Conservation (phyloP, 768 basidiomycete genomes). For the Cantharellus anzutake region DNA sequence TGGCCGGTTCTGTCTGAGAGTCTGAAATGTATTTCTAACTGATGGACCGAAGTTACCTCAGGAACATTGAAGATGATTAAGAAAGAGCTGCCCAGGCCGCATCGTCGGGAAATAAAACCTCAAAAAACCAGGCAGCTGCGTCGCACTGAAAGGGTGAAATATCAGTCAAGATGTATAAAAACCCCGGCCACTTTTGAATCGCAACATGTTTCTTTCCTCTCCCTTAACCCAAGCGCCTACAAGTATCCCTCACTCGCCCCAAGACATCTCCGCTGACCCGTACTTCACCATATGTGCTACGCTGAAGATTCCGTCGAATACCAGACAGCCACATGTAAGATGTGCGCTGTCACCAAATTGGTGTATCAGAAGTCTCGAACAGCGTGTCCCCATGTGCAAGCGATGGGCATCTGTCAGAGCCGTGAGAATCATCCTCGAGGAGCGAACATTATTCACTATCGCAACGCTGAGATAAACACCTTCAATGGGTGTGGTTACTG, state of each 20-base stretch:
- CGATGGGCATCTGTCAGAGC: not conserved
- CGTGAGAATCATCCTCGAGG: not conserved
- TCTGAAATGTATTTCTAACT: no score
- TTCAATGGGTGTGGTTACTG: slow-evolving; percentile 3
- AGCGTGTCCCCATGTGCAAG: not conserved
- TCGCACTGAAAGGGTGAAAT: no score
- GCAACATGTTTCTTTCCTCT: no score
- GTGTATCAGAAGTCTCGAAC: not conserved
- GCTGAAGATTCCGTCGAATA: not conserved
- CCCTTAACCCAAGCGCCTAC: not conserved
- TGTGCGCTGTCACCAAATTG: not conserved
- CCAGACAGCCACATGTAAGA: not conserved
- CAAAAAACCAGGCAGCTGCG: no score
- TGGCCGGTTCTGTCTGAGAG: no score
- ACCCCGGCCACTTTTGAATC: no score
- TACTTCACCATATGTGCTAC: slow-evolving; percentile 5
- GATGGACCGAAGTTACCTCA: no score
- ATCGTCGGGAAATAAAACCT: no score
- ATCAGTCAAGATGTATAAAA: no score
- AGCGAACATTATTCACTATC: not conserved
- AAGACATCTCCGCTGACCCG: not conserved
- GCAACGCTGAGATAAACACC: not conserved
- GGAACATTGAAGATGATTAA: no score
- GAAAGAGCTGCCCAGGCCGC: no score
- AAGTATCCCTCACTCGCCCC: not conserved